Conservation (phyloP, 2,329 filamentous ascomycete genomes). For the Sordariomycetes sp. region DNA sequence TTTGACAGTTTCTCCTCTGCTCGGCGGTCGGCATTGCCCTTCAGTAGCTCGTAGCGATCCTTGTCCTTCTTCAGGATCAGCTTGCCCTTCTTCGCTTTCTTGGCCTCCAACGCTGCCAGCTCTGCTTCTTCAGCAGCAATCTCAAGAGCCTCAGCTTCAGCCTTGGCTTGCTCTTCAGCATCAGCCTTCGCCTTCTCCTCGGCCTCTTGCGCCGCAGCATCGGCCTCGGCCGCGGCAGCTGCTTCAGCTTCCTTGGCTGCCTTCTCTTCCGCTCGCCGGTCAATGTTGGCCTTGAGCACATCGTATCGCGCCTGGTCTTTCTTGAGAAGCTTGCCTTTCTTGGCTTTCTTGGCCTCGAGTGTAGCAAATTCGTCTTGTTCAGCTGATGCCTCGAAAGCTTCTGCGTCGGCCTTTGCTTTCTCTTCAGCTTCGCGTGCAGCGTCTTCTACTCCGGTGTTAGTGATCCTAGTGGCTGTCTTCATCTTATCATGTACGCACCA, state of each 20-base stretch:
- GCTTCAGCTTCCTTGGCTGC: constrained; percentile 15
- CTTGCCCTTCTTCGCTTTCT: constrained; percentile 26
- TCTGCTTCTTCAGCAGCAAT: constrained; percentile 12
- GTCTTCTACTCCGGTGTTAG: constrained; percentile 21
- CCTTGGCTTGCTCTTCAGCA: constrained; percentile 16
- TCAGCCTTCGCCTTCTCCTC: constrained; percentile 8
- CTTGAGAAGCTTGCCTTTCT: constrained; percentile 13
- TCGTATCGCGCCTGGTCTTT: constrained; percentile 18
- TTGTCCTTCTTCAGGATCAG: constrained; percentile 9
- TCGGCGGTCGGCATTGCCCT: constrained; percentile 14
- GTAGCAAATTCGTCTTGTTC: constrained; percentile 12
- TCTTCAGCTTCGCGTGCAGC: constrained; percentile 35
- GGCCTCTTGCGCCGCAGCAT: constrained; percentile 12
- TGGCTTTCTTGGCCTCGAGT: constrained; percentile 18
- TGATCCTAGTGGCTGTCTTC: background rate
- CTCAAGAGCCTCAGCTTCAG: constrained; percentile 6
- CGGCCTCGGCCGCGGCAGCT: constrained; percentile 14
- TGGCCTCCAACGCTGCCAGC: constrained; percentile 8
- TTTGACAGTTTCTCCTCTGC: constrained; percentile 19
- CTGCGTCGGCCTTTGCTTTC: constrained; percentile 19
- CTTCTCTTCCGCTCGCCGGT: constrained; percentile 10
- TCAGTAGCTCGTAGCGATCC: constrained; percentile 14
- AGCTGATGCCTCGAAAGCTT: constrained; percentile 11
- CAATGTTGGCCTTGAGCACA: constrained; percentile 9
- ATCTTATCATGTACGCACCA: constrained; percentile 8